Evolutionary conservation across 1,284 basidiomycete species (phyloP).

Genomic region (Trichosporon ovoides): DNA sequence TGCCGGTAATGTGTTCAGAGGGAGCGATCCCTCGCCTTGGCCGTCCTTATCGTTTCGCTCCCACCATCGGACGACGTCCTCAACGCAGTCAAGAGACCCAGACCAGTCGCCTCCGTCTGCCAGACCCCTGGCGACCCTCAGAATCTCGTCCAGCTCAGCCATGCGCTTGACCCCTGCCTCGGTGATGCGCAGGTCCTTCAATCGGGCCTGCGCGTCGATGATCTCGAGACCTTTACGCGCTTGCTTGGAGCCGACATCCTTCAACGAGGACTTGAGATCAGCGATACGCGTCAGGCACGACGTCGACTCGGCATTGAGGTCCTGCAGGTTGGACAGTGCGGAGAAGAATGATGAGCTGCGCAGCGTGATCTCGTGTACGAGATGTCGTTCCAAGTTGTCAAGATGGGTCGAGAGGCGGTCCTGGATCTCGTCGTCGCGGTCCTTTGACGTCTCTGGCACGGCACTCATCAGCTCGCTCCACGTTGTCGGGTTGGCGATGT

Average conservation of each 20-base stretch:
- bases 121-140: conserved; percentile 62
- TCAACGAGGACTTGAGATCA: conserved; percentile 64
- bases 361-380: conserved; percentile 84
- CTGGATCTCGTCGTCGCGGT: conserved; percentile 64
- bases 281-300: conserved; percentile 73
- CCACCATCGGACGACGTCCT: conserved; percentile 68
- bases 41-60: conserved; percentile 33
- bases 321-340: conserved; percentile 87
- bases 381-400: conserved; percentile 90
- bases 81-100: conserved; percentile 70
- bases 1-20: conserved; percentile 57
- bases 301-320: conserved; percentile 80
- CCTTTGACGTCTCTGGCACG: conserved; percentile 21
- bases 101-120: conserved; percentile 78
- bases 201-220: conserved; percentile 61
- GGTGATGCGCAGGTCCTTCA: conserved; percentile 60
- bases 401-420: conserved; percentile 89
- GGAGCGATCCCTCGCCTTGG: conserved; percentile 18
- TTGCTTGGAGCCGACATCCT: conserved; percentile 68
- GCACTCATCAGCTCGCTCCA: conserved; percentile 65
- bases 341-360: conserved; percentile 94
- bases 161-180: conserved; percentile 63
- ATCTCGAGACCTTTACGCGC: conserved; percentile 72
- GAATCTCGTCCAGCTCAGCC: conserved; percentile 67
- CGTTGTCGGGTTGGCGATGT: conserved; percentile 76